phyloP scores from a whole-genome alignment of 78 protist species.

The Corallochytrium limacisporum region DNA sequence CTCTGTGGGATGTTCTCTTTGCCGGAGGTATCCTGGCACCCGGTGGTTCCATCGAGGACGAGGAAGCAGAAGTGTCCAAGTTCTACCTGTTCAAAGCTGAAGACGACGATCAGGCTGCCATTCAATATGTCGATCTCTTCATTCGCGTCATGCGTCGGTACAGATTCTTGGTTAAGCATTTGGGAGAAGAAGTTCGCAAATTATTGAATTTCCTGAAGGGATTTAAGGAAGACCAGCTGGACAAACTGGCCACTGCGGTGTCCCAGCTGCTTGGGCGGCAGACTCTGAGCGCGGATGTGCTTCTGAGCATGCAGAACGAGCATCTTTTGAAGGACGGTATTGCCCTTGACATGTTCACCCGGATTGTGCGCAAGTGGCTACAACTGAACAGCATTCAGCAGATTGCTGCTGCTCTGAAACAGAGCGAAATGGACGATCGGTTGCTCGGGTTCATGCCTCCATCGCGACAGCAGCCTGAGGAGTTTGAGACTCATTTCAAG shows the following conservation, averaged over 20 bases:
- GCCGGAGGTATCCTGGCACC: slow-evolving; percentile 12
- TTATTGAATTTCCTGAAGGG: neutral
- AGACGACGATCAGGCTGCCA: neutral
- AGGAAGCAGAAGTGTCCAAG: neutral
- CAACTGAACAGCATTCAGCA: no score
- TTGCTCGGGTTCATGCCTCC: no score
- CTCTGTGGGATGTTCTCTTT: slow-evolving; percentile 4
- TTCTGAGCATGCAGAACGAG: neutral
- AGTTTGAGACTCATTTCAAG: no score
- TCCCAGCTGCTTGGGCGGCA: neutral
- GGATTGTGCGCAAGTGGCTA: no score
- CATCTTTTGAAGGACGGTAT: slow-evolving; percentile 5
- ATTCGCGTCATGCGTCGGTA: neutral
- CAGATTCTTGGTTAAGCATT: neutral
- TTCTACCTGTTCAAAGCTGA: slow-evolving; percentile 1
- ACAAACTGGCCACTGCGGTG: neutral
- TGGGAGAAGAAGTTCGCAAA: neutral
- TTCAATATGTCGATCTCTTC: neutral
- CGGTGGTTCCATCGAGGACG: slow-evolving; percentile 1
- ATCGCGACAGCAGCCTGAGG: no score
- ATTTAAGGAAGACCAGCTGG: neutral
- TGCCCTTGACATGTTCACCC: no score
- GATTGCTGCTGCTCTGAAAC: no score
- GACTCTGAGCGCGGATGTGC: neutral
- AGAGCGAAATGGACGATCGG: no score